A percentile compares a stretch with the other conserved stretches of the same genome.
These are phyloP conservation scores for Meredithiella fracta DNA, from an alignment of 2,329 filamentous ascomycete genomes.

Conservation along the genomic window DNA sequence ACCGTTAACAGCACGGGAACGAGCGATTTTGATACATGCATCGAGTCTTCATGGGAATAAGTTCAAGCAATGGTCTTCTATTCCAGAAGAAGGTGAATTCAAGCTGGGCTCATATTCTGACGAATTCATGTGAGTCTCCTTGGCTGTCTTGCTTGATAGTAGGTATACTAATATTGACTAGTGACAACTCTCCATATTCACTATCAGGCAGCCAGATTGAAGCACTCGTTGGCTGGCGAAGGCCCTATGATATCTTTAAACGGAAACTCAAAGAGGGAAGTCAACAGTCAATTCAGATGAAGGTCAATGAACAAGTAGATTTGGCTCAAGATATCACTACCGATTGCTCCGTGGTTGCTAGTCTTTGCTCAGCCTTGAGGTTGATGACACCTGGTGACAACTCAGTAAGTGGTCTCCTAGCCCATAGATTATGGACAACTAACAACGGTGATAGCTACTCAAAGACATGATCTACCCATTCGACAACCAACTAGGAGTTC, in stretches of 20 bases:
- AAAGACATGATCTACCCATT: slow-evolving; percentile 61
- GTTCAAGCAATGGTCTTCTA: slow-evolving; percentile 69
- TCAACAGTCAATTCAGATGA: slow-evolving; percentile 43
- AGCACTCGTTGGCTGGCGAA: slow-evolving; percentile 72
- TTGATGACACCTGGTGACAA: slow-evolving; percentile 51
- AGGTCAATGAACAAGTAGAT: slow-evolving; percentile 46
- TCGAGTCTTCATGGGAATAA: slow-evolving; percentile 68
- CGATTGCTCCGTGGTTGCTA: slow-evolving; percentile 93
- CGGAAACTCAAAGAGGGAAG: slow-evolving; percentile 1
- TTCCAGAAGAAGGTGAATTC: slow-evolving; percentile 48
- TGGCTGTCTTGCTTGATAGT: neutral
- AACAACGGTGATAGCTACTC: slow-evolving; percentile 38
- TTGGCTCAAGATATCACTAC: slow-evolving; percentile 90
- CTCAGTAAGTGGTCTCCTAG: slow-evolving; percentile 36
- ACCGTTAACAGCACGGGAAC: slow-evolving; percentile 49
- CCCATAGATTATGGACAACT: neutral
- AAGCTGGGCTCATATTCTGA: slow-evolving; percentile 20
- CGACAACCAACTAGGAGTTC: slow-evolving; percentile 38
- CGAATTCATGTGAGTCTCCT: neutral
- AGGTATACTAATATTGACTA: slow-evolving; percentile 22
- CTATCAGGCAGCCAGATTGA: slow-evolving; percentile 59
- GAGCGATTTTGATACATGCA: slow-evolving; percentile 58
- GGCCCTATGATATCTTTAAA: slow-evolving; percentile 40
- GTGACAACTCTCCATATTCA: slow-evolving; percentile 51
- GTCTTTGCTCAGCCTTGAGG: slow-evolving; percentile 66